Base-by-base conservation (phyloP, 1,284 basidiomycete species). In the Polyporus tsugae region DNA sequence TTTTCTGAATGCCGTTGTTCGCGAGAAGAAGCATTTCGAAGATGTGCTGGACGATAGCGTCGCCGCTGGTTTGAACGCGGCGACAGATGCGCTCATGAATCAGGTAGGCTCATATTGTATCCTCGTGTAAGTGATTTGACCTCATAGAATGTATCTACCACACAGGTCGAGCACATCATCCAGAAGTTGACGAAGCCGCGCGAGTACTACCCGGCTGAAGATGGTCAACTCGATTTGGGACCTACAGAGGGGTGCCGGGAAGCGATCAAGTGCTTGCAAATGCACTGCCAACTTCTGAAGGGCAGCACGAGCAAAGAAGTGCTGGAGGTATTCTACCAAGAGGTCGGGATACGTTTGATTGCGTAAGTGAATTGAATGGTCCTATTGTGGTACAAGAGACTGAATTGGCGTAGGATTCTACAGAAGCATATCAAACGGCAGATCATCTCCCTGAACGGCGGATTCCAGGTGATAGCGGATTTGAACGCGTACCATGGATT, bases 1-100 rank as follows among this genome's bases (percentile, higher is more conserved):
- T 80, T 99, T 99, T 79, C 78, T 99, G 69, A 99, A 98, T 77
- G 86, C 87, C 0, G 96, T 97, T 6, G 95, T 99, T 52, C 86
- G 97, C 35, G 97, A 99, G 78, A 99, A 99, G 87, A 98, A 98
- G 82, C 87, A 91, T 15, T 99, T 99, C 73, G 98, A 99, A 79
- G 92, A 94, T 70, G 84, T 89, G 0, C 81, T 99, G 41, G 98
- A 99, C 77, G 97, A 99, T 73, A 92, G 90, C 36, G 97, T 99
- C 7, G 97, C 97, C 0, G 88, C 88, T 6, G 97, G 97, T 0
- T 80, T 99, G 73, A 99, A 98, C 76, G 94, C 96, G 0, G 96
- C 96, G 2, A 98, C 98, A 2, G 95, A 98, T 73, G 92, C 98
- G 3, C 82, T 99, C 63, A 98, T 99, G 96, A 94, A 93, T 74